Base-by-base conservation (phyloP, 352 stramenopile genomes). In the Hyaloperonospora arabidopsidis region DNA sequence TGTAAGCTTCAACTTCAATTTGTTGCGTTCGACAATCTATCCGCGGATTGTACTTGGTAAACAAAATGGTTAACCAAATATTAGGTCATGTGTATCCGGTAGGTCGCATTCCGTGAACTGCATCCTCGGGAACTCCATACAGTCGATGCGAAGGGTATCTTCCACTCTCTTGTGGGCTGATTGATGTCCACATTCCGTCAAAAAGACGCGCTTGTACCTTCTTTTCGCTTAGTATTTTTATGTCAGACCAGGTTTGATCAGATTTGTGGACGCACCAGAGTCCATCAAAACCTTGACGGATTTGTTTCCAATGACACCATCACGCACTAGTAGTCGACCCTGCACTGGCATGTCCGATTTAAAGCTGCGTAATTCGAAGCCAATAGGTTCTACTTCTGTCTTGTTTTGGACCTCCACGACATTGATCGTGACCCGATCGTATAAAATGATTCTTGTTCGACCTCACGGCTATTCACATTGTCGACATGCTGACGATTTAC, bases 61-160 rank as follows among this genome's bases (percentile, higher is more conserved):
- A 57, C 40, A 29, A 61, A 29, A 61, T 12, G 58, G 58, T 52
- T 61, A 52, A 21, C 52, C 41, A 39, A 66, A 59, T 29, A 61
- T 57, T 4, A 54, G 25, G 21, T 61, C 59, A 44, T 57, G 51
- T 18, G 54, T 52, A 12, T 38, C 28, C 43, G 22, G 23, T 38
- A 52, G 39, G 5, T 47, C 43, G 40, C 54, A 61, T 55, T 51
- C 46, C 23, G 52, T 45, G 14, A 61, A 54, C 18, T 54, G 34
- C 43, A 52, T 52, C 35, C 25, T 18, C 38, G 35, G 35, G 38
- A 53, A 59, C 35, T 49, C 36, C 22, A 53, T 53, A 34, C 52
- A 44, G 23, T 59, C 52, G 17, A 59, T 52, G 34, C 35, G 45
- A 21, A 53, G 17, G n/a, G 44, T 41, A 17, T 41, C 52, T 53